These are phyloP conservation scores for Fusarium graminum DNA, from an alignment of 2,329 filamentous ascomycete species.

Conservation along the genomic window DNA sequence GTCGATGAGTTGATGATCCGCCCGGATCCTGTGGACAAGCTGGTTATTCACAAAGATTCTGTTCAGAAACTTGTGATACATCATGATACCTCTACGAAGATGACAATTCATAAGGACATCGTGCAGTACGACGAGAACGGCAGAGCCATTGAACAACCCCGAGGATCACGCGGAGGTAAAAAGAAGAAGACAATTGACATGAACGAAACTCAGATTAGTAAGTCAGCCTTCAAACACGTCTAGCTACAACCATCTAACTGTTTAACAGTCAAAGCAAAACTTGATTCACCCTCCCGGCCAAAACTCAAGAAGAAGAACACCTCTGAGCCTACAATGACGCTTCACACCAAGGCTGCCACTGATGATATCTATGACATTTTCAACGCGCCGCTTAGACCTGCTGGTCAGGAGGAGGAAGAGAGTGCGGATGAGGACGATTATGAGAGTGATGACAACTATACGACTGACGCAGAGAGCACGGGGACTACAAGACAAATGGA, in stretches of 20 bases:
- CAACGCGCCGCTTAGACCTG: conserved; percentile 75
- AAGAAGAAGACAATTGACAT: conserved; percentile 87
- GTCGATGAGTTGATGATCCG: conserved; percentile 28
- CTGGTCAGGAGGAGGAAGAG: conserved; percentile 52
- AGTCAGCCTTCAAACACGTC: conserved; percentile 52
- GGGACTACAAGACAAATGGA: conserved; percentile 78
- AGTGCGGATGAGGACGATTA: conserved; percentile 75
- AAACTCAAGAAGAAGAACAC: conserved; percentile 83
- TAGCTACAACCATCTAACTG: conserved; percentile 48
- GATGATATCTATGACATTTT: conserved; percentile 99
- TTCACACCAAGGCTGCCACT: conserved; percentile 94
- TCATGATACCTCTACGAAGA: conserved; percentile 43
- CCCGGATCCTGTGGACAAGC: conserved; percentile 28
- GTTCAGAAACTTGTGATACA: conserved; percentile 27
- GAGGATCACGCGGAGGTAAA: conserved; percentile 64
- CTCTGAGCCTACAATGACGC: conserved; percentile 95
- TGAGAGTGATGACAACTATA: conserved; percentile 81
- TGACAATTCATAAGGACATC: conserved; percentile 47
- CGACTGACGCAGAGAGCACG: conserved; percentile 87
- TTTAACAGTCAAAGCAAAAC: conserved; percentile 84
- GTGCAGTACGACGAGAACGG: conserved; percentile 72
- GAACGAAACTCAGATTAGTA: conserved; percentile 93
- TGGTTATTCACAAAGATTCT: conserved; percentile 26
- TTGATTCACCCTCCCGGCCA: conserved; percentile 87
- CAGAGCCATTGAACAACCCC: conserved; percentile 59